Evolutionary conservation across 345 rosid species (phyloP).

Genomic region (Stellera chamaejasme): DNA sequence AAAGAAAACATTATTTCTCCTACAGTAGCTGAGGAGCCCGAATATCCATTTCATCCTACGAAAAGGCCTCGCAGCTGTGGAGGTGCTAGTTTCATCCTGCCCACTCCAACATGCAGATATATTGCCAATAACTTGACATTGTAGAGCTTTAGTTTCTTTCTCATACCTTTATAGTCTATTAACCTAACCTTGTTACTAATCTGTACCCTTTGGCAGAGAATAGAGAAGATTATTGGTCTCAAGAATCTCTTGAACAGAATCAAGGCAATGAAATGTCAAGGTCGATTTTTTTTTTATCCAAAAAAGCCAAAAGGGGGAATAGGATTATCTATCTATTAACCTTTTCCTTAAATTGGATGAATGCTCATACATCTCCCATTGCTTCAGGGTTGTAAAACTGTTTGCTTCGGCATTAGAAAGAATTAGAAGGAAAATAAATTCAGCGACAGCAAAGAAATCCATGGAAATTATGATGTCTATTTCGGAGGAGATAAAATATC

Average conservation of each 20-base stretch:
- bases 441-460: conserved; percentile 59
- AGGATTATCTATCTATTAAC: conserved; percentile 4
- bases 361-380: conserved; percentile 21
- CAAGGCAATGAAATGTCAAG: conserved; percentile 69
- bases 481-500: conserved; percentile 52
- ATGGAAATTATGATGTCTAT: conserved; percentile 65
- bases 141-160: not conserved
- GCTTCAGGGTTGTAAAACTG: conserved; percentile 56
- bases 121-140: conserved; percentile 11
- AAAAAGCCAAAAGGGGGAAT: not conserved
- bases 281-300: conserved; percentile 27
- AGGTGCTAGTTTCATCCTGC: conserved; percentile 31
- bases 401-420: conserved; percentile 63
- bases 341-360: conserved; percentile 12
- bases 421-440: conserved; percentile 54
- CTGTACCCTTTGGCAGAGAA: conserved; percentile 28
- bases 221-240: conserved; percentile 35
- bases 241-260: conserved; percentile 37
- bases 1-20: conserved; percentile 26
- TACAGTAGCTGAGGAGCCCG: conserved; percentile 30
- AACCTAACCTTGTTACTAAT: conserved; percentile 4
- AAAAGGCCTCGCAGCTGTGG: conserved; percentile 33
- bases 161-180: too few relatives aligned
- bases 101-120: conserved; percentile 47
- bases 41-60: conserved; percentile 28